Conservation (phyloP, 2,329 filamentous ascomycete species). For the Aspergillus unguis region DNA sequence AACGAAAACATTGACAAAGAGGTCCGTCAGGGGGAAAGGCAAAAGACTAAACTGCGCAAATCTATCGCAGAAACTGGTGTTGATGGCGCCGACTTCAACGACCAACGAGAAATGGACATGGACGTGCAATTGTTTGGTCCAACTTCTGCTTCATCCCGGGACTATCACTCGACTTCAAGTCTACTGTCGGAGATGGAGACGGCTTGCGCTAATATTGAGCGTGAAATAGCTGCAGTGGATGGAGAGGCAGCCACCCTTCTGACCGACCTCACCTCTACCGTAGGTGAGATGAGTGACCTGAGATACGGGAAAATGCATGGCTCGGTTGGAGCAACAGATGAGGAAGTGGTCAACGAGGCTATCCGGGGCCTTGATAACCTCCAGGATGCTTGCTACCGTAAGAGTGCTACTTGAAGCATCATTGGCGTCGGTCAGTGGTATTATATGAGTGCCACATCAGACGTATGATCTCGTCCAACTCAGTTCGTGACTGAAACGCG, state of each 20-base stretch:
- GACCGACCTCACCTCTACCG: constrained; percentile 60
- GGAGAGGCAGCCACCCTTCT: constrained; percentile 61
- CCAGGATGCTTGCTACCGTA: constrained; percentile 58
- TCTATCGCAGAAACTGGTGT: constrained; percentile 31
- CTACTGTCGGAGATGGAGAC: constrained; percentile 67
- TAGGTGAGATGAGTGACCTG: constrained; percentile 75
- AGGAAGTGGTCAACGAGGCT: constrained; percentile 62
- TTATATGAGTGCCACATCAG: no score
- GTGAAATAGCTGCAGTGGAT: constrained; percentile 64
- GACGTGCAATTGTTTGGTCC: constrained; percentile 60
- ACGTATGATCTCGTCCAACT: no score
- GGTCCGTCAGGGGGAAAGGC: constrained; percentile 33
- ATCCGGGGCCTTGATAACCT: constrained; percentile 63
- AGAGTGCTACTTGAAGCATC: constrained; percentile 6
- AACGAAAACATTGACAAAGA: constrained; percentile 50
- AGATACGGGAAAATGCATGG: constrained; percentile 69
- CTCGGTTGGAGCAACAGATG: constrained; percentile 50
- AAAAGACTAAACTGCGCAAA: constrained; percentile 38
- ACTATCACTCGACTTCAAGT: constrained; percentile 59
- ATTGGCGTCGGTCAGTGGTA: no score
- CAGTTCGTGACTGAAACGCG: no score
- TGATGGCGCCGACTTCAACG: constrained; percentile 30
- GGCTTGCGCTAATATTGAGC: constrained; percentile 63
- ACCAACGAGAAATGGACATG: constrained; percentile 42
- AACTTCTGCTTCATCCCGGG: constrained; percentile 38